Base-by-base conservation (phyloP, 257 asterid species). In the Penstemon newberryi region DNA sequence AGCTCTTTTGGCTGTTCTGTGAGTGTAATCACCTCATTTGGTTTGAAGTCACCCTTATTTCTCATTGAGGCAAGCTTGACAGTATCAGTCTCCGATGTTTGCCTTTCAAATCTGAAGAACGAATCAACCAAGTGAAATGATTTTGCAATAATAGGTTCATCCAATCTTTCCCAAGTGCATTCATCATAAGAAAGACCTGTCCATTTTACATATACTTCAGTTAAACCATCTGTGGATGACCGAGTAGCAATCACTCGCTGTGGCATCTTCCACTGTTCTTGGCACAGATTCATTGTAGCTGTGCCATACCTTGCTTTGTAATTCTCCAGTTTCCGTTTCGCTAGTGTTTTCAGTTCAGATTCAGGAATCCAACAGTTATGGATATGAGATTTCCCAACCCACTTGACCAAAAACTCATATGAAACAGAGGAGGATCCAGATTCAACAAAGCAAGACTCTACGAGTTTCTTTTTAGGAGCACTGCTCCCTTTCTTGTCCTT, bases 121-220 rank as follows among this genome's bases (percentile, higher is more conserved):
- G 73, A 71, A 73, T 94, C 90, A 67, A 94, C 77, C 89, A 94
- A 78, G 67, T 83, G 89, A 52, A 73, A 67, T 37, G 80, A 86
- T 15, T 84, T 79, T 43, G 83, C 76, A 77, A 91, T 83, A 70
- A 75, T 84, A 40, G 97, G 88, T 70, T 86, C 99, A 43, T 87
- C 87, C 49, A 77, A 79, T 70, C 80, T 91, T 83, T 94, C 99
- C 99, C 99, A 94, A 54, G 99, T 91, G 87, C 98, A 94, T 77
- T 94, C 99, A 74, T 89, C 95, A 61, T 94, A 91, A 70, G 96
- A 72, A 67, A 94, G 99, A 65, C 92, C 87, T 3, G 81, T 83
- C 99, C 99, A 94, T 79, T 86, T 94, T 57, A 94, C 91, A 74
- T 78, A 85, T 52, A 76, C 96, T 78, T 89, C 96, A 55, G 82